Percentiles rank a stretch among this genome's conserved stretches.
Conservation (phyloP, 78 protist species). For the Dictyostelium capitatum region DNA sequence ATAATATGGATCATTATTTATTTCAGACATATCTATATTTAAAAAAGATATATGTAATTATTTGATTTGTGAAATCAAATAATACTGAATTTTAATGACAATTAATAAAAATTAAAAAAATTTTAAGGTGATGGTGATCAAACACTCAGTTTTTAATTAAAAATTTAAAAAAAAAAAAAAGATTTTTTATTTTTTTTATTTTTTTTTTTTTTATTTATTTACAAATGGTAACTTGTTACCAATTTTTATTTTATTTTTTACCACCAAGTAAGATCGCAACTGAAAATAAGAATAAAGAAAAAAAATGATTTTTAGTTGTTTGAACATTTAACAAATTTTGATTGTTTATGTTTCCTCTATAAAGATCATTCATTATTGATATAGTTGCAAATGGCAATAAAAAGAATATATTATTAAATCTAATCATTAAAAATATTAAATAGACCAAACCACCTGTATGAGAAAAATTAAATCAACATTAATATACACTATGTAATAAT, state of each 20-base stretch:
- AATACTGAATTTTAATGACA: background rate
- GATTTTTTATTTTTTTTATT: background rate
- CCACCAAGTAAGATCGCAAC: conserved; percentile 10
- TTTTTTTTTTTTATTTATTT: background rate
- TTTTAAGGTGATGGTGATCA: background rate
- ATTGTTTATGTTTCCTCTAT: background rate
- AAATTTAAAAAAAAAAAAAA: background rate
- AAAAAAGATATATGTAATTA: too few species aligned
- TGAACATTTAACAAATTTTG: conserved; percentile 9
- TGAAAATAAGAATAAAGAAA: conserved; percentile 27
- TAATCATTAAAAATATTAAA: conserved; percentile 12
- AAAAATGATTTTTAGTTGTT: conserved; percentile 14
- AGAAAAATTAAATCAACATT: background rate
- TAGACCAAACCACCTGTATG: background rate
- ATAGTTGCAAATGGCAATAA: conserved; percentile 17
- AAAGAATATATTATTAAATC: conserved; percentile 17
- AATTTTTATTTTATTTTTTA: conserved; percentile 13
- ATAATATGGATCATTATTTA: conserved; percentile 21
- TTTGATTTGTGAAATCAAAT: background rate
- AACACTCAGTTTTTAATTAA: background rate
- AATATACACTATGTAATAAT: background rate
- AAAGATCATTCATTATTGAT: background rate
- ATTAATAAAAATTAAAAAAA: background rate
- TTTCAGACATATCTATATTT: background rate
- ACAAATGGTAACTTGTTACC: too few species aligned